These are phyloP conservation scores for Crataegus laevigata DNA, from an alignment of 306 rosid genomes.

Conservation along the genomic window DNA sequence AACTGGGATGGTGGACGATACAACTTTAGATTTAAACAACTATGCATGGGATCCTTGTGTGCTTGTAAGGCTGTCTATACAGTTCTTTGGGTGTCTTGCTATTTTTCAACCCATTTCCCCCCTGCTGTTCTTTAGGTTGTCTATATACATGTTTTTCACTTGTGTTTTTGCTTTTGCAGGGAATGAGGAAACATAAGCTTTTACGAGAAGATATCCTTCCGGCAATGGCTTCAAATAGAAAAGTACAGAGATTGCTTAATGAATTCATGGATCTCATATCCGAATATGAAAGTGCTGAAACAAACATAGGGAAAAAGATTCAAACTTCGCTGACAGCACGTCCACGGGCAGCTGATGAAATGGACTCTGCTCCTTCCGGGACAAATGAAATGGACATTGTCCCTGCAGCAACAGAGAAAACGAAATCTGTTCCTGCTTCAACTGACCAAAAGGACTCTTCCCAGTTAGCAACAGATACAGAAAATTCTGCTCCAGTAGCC, in stretches of 20 bases:
- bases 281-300: slow-evolving; percentile 54
- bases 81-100: background rate
- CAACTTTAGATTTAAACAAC: slow-evolving; percentile 45
- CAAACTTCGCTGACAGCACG: slow-evolving; percentile 19
- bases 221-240: slow-evolving; percentile 92
- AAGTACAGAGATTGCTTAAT: slow-evolving; percentile 89
- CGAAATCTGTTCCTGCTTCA: slow-evolving; percentile 2
- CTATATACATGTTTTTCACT: background rate
- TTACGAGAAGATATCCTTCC: slow-evolving; percentile 93
- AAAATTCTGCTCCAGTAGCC: slow-evolving; percentile 13
- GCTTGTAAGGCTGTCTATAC: slow-evolving; percentile 53
- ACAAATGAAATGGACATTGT: slow-evolving; percentile 17
- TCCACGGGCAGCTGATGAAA: slow-evolving; percentile 22
- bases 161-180: slow-evolving; percentile 41
- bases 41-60: slow-evolving; percentile 87
- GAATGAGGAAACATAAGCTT: slow-evolving; percentile 86
- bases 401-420: slow-evolving; percentile 15
- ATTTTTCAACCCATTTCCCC: background rate
- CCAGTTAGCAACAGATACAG: slow-evolving; percentile 5
- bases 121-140: background rate
- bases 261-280: slow-evolving; percentile 91
- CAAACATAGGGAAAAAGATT: slow-evolving; percentile 30
- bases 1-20: slow-evolving; percentile 74
- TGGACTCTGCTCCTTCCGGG: slow-evolving; percentile 10
- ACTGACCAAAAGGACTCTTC: slow-evolving; percentile 17